phyloP scores from a whole-genome alignment of 805 yeast genomes.

The Yarrowia deformans region DNA sequence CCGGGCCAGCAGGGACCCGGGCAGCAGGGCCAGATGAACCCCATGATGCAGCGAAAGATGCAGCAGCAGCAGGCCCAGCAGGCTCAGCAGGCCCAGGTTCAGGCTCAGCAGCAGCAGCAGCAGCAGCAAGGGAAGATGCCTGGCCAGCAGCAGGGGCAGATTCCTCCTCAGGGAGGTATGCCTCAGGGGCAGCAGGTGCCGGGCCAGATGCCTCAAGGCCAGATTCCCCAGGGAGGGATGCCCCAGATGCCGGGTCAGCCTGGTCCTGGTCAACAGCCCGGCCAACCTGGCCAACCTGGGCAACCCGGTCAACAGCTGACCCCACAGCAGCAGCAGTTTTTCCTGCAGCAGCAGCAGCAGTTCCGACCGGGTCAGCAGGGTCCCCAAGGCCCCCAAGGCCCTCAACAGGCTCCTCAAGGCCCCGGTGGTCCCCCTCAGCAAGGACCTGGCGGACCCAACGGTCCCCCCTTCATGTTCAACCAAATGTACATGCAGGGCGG shows the following conservation, averaged over 20 bases:
- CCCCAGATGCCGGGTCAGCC: constrained; percentile 17
- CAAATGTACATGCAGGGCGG: constrained; percentile 21
- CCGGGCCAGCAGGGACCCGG: constrained; percentile 40
- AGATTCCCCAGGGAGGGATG: constrained; percentile 17
- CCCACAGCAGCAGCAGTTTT: constrained; percentile 28
- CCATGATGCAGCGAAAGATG: constrained; percentile 25
- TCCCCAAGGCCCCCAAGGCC: constrained; percentile 9
- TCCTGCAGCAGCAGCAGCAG: constrained; percentile 32
- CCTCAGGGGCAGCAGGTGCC: too few relatives aligned
- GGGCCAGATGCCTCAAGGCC: constrained; percentile 7
- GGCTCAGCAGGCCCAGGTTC: constrained; percentile 40
- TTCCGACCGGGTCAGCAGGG: constrained; percentile 39
- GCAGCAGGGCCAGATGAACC: constrained; percentile 42
- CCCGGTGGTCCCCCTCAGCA: too few relatives aligned
- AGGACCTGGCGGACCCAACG: neutral
- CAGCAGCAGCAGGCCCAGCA: constrained; percentile 44
- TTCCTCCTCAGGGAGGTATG: constrained; percentile 11
- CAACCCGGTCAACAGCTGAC: too few relatives aligned
- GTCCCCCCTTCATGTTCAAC: constrained; percentile 26
- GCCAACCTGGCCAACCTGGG: too few relatives aligned
- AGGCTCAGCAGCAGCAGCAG: constrained; percentile 41
- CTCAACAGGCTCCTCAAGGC: constrained; percentile 3
- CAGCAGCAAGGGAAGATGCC: constrained; percentile 45
- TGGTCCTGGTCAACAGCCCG: constrained; percentile 20
- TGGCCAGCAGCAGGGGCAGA: constrained; percentile 40